Base-by-base conservation (phyloP, 108 stramenopile species). In the Conticribra weissflogii region DNA sequence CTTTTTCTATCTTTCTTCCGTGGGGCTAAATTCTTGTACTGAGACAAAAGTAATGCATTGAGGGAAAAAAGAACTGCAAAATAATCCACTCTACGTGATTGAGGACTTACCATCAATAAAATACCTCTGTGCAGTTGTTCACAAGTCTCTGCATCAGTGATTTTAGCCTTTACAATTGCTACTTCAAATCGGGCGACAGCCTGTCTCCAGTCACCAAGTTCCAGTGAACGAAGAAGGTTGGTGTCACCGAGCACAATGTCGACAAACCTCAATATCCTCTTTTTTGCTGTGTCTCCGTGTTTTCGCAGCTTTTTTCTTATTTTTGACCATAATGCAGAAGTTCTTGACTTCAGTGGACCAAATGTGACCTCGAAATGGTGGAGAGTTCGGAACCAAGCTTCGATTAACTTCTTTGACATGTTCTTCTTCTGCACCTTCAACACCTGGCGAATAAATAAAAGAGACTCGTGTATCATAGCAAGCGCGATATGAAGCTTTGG, bases 201-300 rank as follows among this genome's bases (percentile, higher is more conserved):
- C 19, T 70, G 69, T 14, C 50, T 72, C 90, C 90, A 92, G 29
- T 95, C 88, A 44, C 88, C 90, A 3, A 83, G 84, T 61, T 90
- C 91, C 14, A 95, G 66, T 22, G 84, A 76, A 32, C 82, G 67
- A n/a, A 95, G 62, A 23, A 95, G 75, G 15, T 32, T 27, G 23
- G 91, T 91, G 53, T 95, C 91, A 29, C 77, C 74, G 21, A 95
- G 61, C 36, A 90, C 61, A 29, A 84, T 77, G 53, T 92, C 91
- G 34, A 89, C 85, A 67, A 95, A 89, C 44, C 83, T 81, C 2
- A 92, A 59, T 12, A 85, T 46, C 15, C 86, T 62, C 21, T 76
- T 72, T 55, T 92, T 92, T 3, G 94, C 94, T 47, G 70, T 67
- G 23, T 85, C 79, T 21, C 89, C 89, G 41, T 95, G 91, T 47